phyloP scores from a whole-genome alignment of 352 stramenopile genomes.

The Phytophthora cryptogea region DNA sequence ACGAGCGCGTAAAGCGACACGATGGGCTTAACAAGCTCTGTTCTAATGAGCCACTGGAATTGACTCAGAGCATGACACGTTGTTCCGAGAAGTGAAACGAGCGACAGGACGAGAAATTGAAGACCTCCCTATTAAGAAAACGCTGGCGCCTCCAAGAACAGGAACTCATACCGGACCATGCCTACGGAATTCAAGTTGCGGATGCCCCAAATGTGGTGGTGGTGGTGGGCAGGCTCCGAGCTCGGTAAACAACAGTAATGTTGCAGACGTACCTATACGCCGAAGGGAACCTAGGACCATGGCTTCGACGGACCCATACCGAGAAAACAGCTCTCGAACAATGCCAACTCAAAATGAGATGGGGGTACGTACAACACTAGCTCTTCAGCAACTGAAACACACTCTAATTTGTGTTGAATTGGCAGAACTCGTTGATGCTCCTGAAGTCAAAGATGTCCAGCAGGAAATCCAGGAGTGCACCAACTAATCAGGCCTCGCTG shows the following conservation, averaged over 20 bases:
- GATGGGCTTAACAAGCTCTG: conserved; percentile 6
- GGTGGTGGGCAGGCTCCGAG: conserved; percentile 21
- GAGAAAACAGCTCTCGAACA: conserved; percentile 36
- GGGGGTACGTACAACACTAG: conserved; percentile 37
- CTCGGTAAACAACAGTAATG: conserved; percentile 8
- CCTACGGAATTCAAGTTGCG: conserved; percentile 72
- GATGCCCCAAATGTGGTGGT: conserved; percentile 64
- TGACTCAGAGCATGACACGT: conserved; percentile 76
- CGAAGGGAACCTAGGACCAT: conserved; percentile 39
- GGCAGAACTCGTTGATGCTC: conserved; percentile 69
- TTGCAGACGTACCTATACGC: conserved; percentile 35
- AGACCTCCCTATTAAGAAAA: conserved; percentile 60
- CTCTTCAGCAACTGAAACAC: background rate
- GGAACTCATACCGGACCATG: conserved; percentile 53
- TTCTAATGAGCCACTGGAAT: conserved; percentile 38
- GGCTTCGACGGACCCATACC: conserved; percentile 29
- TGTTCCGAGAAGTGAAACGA: conserved; percentile 84
- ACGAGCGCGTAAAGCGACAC: background rate
- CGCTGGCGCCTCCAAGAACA: conserved; percentile 10
- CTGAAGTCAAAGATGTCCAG: conserved; percentile 86
- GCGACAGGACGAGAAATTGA: conserved; percentile 70
- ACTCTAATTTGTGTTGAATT: conserved; percentile 3
- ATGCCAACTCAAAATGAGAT: conserved; percentile 46
- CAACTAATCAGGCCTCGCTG: conserved; percentile 69
- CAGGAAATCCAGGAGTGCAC: conserved; percentile 69